These are phyloP conservation scores for Populus trichocarpa DNA, from an alignment of 441 rosid genomes.

Conservation along the genomic window DNA sequence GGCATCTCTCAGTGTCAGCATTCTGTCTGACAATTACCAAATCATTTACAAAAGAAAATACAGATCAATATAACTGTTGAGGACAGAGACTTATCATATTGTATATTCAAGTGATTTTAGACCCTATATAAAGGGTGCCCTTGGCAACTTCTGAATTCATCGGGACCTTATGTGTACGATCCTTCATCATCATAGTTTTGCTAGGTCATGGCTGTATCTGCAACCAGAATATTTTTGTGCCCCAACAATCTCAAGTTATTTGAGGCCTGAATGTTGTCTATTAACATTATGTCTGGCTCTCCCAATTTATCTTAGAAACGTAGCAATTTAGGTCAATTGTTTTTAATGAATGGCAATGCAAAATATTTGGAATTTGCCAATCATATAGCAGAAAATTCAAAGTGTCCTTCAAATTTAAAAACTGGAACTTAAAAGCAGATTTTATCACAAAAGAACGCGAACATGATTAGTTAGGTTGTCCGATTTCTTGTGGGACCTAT, in stretches of 20 bases:
- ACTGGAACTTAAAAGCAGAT: not conserved
- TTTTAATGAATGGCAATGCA: not conserved
- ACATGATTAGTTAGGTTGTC: too few relatives aligned
- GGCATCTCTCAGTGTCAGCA: conserved; percentile 4
- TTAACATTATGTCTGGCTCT: not conserved
- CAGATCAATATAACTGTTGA: not conserved
- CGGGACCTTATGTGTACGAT: conserved; percentile 7
- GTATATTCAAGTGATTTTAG: conserved; percentile 8
- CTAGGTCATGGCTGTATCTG: not conserved
- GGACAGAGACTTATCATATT: conserved; percentile 14
- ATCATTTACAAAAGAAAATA: not conserved
- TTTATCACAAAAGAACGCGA: too few relatives aligned
- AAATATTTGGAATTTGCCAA: not conserved
- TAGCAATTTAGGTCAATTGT: not conserved
- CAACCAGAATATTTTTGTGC: not conserved
- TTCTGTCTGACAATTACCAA: not conserved
- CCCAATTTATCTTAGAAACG: not conserved
- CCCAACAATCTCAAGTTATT: not conserved
- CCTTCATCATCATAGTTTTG: conserved; percentile 3
- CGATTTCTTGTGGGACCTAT: too few relatives aligned
- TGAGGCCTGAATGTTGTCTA: not conserved
- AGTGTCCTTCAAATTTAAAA: not conserved
- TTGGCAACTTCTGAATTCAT: conserved; percentile 5
- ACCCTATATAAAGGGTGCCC: not conserved
- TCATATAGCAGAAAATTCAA: not conserved